A percentile compares a stretch with the other conserved stretches of the same genome.
Conservation (phyloP, 495 filamentous ascomycete genomes). For the Recurvomyces mirabilis region DNA sequence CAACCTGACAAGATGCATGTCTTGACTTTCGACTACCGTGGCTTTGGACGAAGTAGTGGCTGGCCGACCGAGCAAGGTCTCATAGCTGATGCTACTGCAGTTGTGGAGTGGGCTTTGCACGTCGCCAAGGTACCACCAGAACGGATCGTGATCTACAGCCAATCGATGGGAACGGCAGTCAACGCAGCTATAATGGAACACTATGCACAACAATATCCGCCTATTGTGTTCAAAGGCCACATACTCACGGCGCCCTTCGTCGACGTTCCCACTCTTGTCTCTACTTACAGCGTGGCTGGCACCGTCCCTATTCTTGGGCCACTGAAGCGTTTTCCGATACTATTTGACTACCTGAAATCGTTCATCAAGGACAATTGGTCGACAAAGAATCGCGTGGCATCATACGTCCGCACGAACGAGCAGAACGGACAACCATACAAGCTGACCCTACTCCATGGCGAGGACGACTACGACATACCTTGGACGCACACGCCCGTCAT, state of each 20-base stretch:
- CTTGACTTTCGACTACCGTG: slow-evolving; percentile 38
- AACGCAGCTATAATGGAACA: slow-evolving; percentile 18
- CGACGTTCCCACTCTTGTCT: slow-evolving; percentile 33
- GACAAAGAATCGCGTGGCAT: slow-evolving; percentile 20
- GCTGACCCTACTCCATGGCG: slow-evolving; percentile 21
- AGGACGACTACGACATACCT: slow-evolving; percentile 27
- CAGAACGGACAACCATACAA: slow-evolving; percentile 10
- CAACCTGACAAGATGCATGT: slow-evolving; percentile 48
- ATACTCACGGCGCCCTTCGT: slow-evolving; percentile 35
- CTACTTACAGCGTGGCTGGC: slow-evolving; percentile 38
- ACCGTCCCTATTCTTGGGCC: slow-evolving; percentile 36
- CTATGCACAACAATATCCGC: slow-evolving; percentile 8
- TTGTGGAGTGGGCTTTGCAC: slow-evolving; percentile 47
- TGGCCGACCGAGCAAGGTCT: slow-evolving; percentile 23
- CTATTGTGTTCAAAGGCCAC: slow-evolving; percentile 24
- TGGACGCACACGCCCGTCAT: slow-evolving; percentile 33
- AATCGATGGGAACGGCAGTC: slow-evolving; percentile 28
- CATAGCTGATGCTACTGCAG: slow-evolving; percentile 41
- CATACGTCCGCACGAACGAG: slow-evolving; percentile 17
- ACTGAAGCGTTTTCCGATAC: slow-evolving; percentile 30
- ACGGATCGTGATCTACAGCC: slow-evolving; percentile 26
- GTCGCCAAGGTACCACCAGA: slow-evolving; percentile 20
- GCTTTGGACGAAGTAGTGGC: slow-evolving; percentile 26
- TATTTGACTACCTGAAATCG: slow-evolving; percentile 19
- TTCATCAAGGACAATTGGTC: slow-evolving; percentile 26